These are phyloP conservation scores for Saturnispora silvae DNA, from an alignment of 805 yeast species.

Conservation along the genomic window DNA sequence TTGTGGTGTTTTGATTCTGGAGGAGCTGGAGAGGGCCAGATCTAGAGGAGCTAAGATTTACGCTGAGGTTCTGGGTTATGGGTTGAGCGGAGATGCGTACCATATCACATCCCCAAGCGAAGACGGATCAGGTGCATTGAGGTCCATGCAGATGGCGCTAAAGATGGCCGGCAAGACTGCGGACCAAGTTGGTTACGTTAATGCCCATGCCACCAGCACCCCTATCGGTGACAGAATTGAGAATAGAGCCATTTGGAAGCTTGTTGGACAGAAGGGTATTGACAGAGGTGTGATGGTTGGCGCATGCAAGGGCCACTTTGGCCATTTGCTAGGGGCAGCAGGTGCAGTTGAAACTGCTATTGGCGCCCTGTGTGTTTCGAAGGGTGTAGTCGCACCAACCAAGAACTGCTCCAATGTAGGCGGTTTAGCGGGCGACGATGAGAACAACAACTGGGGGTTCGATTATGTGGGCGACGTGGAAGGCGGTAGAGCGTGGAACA, in stretches of 20 bases:
- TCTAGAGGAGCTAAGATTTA: conserved; percentile 55
- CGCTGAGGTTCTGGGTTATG: conserved; percentile 82
- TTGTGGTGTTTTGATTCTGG: conserved; percentile 69
- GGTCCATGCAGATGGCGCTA: conserved; percentile 76
- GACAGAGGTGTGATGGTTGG: conserved; percentile 42
- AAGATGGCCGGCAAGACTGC: conserved; percentile 37
- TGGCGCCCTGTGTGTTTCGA: conserved; percentile 54
- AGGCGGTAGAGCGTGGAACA: conserved; percentile 24
- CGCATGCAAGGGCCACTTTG: conserved; percentile 86
- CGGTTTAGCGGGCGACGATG: conserved; percentile 34
- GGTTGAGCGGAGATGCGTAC: conserved; percentile 81
- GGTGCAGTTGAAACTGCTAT: conserved; percentile 89
- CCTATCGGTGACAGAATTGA: conserved; percentile 84
- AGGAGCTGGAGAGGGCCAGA: conserved; percentile 66
- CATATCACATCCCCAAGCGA: conserved; percentile 89
- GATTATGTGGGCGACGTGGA: conserved; percentile 44
- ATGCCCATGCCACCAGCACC: conserved; percentile 97
- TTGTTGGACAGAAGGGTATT: conserved; percentile 31
- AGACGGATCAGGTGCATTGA: conserved; percentile 72
- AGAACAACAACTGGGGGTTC: conserved; percentile 31
- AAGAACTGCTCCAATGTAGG: conserved; percentile 53
- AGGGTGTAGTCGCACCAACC: conserved; percentile 65
- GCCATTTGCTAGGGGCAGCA: conserved; percentile 92
- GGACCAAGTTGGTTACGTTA: conserved; percentile 57
- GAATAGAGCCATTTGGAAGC: conserved; percentile 52